Evolutionary conservation across 139 green algal genomes (phyloP), one percentile per base, ranked within the genome.

Genomic region (Closterium sp.): DNA sequence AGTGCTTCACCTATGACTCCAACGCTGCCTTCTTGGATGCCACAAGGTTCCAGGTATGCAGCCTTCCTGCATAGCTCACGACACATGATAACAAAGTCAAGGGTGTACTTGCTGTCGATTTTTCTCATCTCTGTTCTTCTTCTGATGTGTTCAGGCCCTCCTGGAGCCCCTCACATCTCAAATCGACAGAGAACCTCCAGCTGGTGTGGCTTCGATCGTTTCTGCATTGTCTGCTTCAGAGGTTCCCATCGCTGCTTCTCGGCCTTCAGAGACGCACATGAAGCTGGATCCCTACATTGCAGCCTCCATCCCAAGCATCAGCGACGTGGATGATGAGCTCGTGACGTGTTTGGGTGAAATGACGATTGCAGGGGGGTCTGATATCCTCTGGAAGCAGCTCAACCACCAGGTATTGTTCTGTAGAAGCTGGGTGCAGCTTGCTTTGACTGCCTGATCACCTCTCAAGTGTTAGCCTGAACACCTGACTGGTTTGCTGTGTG

Each of bases 321-420:
- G 23, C 34, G 87, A 89, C 34, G 33, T 92, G 32, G 90, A 94
- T 28, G 89, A 87, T 33, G 91, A 88, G 0, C 90, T 99, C 28
- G 94, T 96, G 76, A n/a, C 43, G 21, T 93, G 90, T 38, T 7
- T 94, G 23, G 85, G 84, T 25, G 94, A 97, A 88, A 94, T 99
- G 96, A 97, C 96, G 0, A 87, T 97, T 1, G 93, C 96, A 0
- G 95, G 94, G 16, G 95, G 96, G 90, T 96, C 90, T 23, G 97
- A 98, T 64, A 94, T 91, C 30, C 34, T 95, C 85, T 99, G 97
- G 96, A 97, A 98, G 93, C 96, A 96, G 36, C 92, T 99, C 31
- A 98, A 99, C 38, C 88, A 94, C 88, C 33, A 94, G 91, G 91
- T 93, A 33, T 28, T 32, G 83, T 19, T 21, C 55, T 76, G 55